Evolutionary conservation across 305 asterid species (phyloP).

Genomic region (Solanum hybrid): DNA sequence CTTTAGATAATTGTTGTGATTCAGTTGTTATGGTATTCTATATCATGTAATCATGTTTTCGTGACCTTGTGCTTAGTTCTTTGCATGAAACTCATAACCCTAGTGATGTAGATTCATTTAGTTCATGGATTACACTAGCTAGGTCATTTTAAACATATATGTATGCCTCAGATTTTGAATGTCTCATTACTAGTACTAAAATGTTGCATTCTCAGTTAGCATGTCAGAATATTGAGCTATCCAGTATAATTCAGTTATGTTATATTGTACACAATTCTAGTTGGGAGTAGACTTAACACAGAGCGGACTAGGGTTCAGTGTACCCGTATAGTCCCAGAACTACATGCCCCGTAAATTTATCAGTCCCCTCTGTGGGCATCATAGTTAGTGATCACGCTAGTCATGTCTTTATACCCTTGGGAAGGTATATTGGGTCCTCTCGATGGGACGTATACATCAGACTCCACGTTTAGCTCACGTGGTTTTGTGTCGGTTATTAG

Average conservation of each 20-base stretch:
- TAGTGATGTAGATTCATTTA: neutral
- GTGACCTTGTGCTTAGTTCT: neutral
- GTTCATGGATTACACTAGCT: neutral
- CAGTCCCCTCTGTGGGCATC: neutral
- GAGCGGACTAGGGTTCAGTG: neutral
- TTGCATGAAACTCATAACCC: neutral
- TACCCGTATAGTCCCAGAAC: neutral
- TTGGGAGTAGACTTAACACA: neutral
- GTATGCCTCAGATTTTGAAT: neutral
- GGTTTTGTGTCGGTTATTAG: neutral
- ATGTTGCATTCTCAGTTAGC: neutral
- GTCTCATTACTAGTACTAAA: neutral
- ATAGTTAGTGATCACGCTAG: neutral
- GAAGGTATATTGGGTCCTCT: neutral
- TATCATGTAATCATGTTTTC: neutral
- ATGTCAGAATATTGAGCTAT: neutral
- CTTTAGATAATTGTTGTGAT: neutral
- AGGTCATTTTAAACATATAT: neutral
- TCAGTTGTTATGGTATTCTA: neutral
- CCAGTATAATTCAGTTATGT: neutral
- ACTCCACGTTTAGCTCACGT: neutral
- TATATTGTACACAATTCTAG: neutral
- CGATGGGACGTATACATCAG: neutral
- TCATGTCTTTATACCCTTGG: neutral
- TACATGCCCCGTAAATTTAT: neutral